These are phyloP conservation scores for Penicillium sp. DNA, from an alignment of 2,329 filamentous ascomycete species.

Conservation along the genomic window DNA sequence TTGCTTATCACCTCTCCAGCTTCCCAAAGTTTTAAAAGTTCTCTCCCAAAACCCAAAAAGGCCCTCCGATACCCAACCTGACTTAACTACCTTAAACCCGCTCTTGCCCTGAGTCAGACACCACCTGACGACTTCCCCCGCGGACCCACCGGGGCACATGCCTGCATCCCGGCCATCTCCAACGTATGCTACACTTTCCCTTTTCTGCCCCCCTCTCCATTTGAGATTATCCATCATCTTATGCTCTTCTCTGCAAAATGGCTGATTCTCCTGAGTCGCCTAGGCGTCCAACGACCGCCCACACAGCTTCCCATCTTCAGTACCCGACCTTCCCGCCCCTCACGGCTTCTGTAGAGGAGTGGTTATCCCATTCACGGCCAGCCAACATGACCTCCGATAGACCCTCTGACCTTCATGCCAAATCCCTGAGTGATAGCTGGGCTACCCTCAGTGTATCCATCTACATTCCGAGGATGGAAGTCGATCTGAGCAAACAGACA, in stretches of 20 bases:
- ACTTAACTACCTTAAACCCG: not conserved
- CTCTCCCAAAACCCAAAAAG: not conserved
- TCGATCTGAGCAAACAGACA: conserved; percentile 43
- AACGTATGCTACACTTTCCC: conserved; percentile 11
- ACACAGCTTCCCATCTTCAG: conserved; percentile 30
- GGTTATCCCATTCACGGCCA: conserved; percentile 40
- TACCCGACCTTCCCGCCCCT: conserved; percentile 41
- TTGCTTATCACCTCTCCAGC: not conserved
- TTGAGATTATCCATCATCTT: not conserved
- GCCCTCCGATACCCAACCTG: not conserved
- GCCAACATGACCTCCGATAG: conserved; percentile 38
- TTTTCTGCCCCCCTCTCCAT: not conserved
- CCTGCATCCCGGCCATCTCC: conserved; percentile 11
- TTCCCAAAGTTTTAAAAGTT: not conserved
- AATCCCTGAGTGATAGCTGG: conserved; percentile 45
- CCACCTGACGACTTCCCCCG: conserved; percentile 17
- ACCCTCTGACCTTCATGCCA: conserved; percentile 22
- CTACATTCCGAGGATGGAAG: conserved; percentile 43
- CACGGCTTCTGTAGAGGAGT: conserved; percentile 38
- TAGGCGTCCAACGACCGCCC: conserved; percentile 26
- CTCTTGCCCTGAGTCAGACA: conserved; percentile 4
- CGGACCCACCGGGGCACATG: conserved; percentile 21
- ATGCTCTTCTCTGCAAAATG: conserved; percentile 23
- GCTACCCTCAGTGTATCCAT: conserved; percentile 42
- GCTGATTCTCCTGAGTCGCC: conserved; percentile 36